Evolutionary conservation across 257 asterid species (phyloP).

Genomic region (Scutellaria baicalensis): DNA sequence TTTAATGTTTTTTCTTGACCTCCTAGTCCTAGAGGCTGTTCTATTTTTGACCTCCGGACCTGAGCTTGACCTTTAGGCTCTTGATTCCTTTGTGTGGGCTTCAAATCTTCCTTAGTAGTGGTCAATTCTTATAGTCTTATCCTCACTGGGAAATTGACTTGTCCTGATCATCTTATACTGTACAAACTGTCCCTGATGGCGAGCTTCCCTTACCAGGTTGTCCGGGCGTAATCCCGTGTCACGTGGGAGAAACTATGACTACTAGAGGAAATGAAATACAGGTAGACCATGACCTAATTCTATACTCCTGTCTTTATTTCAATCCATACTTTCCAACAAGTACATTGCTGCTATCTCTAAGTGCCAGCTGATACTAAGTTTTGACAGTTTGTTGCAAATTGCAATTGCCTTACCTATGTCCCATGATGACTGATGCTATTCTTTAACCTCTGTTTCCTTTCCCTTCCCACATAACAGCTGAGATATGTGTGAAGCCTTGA

Average conservation of each 20-base stretch:
- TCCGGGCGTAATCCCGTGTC: conserved; percentile 85
- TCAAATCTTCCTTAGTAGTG: neutral
- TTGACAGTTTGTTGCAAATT: conserved; percentile 28
- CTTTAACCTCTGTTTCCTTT: conserved; percentile 77
- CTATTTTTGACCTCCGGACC: conserved; percentile 11
- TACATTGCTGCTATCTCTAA: conserved; percentile 20
- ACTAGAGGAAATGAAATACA: conserved; percentile 58
- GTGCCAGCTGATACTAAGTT: conserved; percentile 23
- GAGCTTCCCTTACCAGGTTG: conserved; percentile 57
- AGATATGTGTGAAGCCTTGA: conserved; percentile 94
- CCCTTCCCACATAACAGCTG: conserved; percentile 89
- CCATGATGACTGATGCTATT: conserved; percentile 64
- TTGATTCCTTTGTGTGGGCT: neutral
- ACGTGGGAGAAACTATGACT: conserved; percentile 89
- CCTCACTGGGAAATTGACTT: neutral
- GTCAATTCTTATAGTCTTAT: neutral
- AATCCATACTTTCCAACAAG: conserved; percentile 20
- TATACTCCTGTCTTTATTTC: conserved; percentile 12
- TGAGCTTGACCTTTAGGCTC: conserved; percentile 2
- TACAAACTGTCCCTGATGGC: conserved; percentile 23
- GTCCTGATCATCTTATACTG: conserved; percentile 15
- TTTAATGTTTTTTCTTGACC: neutral
- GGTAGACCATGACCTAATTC: conserved; percentile 57
- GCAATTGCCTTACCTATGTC: conserved; percentile 32
- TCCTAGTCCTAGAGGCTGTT: conserved; percentile 7